Evolutionary conservation across 371 early-diverging fungal genomes (phyloP), one percentile per base, ranked within the genome.

Genomic region (Actinomortierella wolfii): DNA sequence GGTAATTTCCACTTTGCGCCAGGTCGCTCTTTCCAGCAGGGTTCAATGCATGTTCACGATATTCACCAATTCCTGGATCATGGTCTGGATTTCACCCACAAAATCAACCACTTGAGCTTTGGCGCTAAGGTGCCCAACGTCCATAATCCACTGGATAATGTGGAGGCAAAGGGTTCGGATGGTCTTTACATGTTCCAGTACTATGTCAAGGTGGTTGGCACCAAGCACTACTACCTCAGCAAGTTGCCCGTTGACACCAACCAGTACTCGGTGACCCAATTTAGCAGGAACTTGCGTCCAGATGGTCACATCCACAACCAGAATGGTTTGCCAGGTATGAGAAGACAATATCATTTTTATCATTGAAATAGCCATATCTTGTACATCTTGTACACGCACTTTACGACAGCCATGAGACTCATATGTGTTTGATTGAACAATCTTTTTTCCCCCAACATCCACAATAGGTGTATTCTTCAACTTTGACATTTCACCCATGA

Each of bases 401-500:
- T n/a, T n/a, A n/a, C n/a, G n/a, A n/a, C n/a, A n/a, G 34, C 11
- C 34, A 34, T 34, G 34, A 34, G 34, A 34, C 34, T 34, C 7
- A n/a, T n/a, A n/a, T n/a, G n/a, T n/a, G n/a, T n/a, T n/a, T n/a
- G n/a, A n/a, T n/a, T n/a, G n/a, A n/a, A n/a, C n/a, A n/a, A n/a
- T n/a, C n/a, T n/a, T n/a, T n/a, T n/a, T n/a, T n/a, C n/a, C n/a
- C n/a, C n/a, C n/a, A n/a, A n/a, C n/a, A n/a, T n/a, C n/a, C n/a
- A n/a, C n/a, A 21, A 42, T 69, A 80, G 96, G 98, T 26, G 88
- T 97, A 21, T 96, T 95, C 68, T 94, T 98, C 77, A 89, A 93
- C 71, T 92, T 88, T 81, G 97, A 98, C 34, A 98, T 98, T 52
- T 97, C 97, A 14, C 97, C 98, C 0, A 96, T 98, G 96, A 79